phyloP scores from a whole-genome alignment of 179 eudicot genomes.

The Camellia oleifera region DNA sequence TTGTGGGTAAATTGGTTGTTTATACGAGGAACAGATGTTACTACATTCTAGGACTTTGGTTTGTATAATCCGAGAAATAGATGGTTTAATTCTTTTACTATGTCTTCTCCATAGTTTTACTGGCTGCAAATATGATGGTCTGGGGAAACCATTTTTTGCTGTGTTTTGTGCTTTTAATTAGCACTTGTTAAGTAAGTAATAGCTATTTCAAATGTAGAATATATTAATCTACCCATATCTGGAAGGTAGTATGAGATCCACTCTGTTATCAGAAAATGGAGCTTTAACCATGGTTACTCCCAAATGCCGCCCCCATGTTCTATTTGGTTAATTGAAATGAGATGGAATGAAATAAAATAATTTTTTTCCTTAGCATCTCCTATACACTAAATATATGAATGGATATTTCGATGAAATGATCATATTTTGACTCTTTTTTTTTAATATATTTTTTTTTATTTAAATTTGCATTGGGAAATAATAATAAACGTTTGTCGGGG shows the following conservation, averaged over 20 bases:
- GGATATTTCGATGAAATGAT: too few species aligned
- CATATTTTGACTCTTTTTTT: too few species aligned
- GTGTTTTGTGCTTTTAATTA: not conserved
- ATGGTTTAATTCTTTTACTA: constrained; percentile 6
- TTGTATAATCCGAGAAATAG: not conserved
- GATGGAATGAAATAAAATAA: too few species aligned
- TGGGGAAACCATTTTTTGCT: not conserved
- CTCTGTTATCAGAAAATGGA: not conserved
- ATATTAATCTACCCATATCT: not conserved
- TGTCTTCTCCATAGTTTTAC: constrained; percentile 10
- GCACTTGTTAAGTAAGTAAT: not conserved
- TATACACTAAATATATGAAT: too few species aligned
- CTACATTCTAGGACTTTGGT: not conserved
- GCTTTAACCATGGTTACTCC: not conserved
- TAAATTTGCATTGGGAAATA: too few species aligned
- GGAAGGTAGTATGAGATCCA: not conserved
- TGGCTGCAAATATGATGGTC: not conserved
- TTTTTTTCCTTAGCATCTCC: too few species aligned
- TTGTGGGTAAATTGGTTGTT: constrained; percentile 16
- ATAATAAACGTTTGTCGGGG: too few species aligned
- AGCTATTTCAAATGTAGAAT: not conserved
- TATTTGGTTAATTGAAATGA: too few species aligned
- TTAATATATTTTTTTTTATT: too few species aligned
- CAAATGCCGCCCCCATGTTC: too few species aligned
- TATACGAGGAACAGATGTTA: constrained; percentile 1